phyloP scores from a whole-genome alignment of 306 rosid species.

The Pueraria montana region DNA sequence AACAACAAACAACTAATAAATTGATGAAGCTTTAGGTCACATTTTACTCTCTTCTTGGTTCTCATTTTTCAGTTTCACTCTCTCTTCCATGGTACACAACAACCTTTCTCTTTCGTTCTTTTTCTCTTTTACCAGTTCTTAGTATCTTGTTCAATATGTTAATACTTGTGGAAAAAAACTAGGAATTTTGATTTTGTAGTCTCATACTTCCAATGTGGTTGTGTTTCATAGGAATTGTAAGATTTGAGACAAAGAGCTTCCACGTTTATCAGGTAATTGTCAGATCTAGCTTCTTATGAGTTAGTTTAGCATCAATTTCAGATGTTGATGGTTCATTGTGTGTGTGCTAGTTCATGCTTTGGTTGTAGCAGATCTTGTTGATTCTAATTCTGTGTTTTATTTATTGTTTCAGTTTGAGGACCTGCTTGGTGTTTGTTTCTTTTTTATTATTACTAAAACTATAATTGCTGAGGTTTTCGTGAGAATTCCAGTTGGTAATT shows the following conservation, averaged over 20 bases:
- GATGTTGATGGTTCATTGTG: slow-evolving; percentile 3
- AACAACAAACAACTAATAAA: slow-evolving; percentile 23
- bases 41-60: slow-evolving; percentile 47
- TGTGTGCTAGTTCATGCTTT: neutral
- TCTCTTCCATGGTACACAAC: slow-evolving; percentile 54
- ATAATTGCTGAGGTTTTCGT: neutral
- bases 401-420: neutral
- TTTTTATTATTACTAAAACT: slow-evolving; percentile 1
- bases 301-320: neutral
- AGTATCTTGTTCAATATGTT: slow-evolving; percentile 14
- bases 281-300: slow-evolving; percentile 63
- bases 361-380: slow-evolving; percentile 49
- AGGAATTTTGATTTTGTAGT: slow-evolving; percentile 12
- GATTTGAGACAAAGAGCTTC: slow-evolving; percentile 54
- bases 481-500: neutral
- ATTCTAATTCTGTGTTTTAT: slow-evolving; percentile 19
- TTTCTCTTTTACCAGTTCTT: neutral
- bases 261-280: slow-evolving; percentile 59
- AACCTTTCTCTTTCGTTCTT: neutral
- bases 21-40: slow-evolving; percentile 54
- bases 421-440: slow-evolving; percentile 4
- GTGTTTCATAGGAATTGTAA: slow-evolving; percentile 52
- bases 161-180: neutral
- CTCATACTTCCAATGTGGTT: slow-evolving; percentile 47
- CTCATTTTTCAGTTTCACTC: slow-evolving; percentile 48